These are phyloP conservation scores for Boletus fagicola DNA, from an alignment of 768 basidiomycete genomes.

Conservation along the genomic window DNA sequence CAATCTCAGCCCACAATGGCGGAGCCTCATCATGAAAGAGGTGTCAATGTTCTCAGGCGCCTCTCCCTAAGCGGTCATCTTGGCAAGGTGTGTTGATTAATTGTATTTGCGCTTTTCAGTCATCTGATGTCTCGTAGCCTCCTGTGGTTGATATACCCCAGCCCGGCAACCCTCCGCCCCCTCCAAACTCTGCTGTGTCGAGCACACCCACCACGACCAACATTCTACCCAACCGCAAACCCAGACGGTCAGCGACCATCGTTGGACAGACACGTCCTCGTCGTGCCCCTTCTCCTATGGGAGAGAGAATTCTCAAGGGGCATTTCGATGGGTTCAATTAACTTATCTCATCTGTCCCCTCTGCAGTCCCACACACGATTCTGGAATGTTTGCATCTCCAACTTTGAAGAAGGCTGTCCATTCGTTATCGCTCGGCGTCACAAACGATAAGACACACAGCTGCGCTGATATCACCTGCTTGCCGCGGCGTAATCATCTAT, in stretches of 20 bases:
- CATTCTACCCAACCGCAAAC: constrained; percentile 31
- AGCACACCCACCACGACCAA: constrained; percentile 16
- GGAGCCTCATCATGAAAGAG: constrained; percentile 58
- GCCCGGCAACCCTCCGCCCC: constrained; percentile 40
- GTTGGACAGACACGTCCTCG: constrained; percentile 47
- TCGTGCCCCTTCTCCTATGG: constrained; percentile 84
- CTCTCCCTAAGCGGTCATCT: constrained; percentile 68
- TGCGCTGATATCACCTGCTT: constrained; percentile 13
- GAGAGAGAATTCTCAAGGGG: constrained; percentile 86
- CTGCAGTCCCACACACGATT: constrained; percentile 7
- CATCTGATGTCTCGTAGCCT: constrained; percentile 9
- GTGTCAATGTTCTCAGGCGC: constrained; percentile 67
- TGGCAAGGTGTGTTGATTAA: constrained; percentile 46
- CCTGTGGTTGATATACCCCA: constrained; percentile 20
- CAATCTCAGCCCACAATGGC: constrained; percentile 44
- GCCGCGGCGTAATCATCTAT: constrained; percentile 4
- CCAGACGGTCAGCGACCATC: constrained; percentile 62
- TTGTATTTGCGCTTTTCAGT: not conserved
- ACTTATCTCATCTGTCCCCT: constrained; percentile 16
- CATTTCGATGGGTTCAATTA: constrained; percentile 90
- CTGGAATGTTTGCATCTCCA: not conserved
- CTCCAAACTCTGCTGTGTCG: constrained; percentile 53
- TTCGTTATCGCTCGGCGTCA: constrained; percentile 5
- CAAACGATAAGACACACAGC: constrained; percentile 5
- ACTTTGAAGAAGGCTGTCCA: constrained; percentile 1